Evolutionary conservation across 2,329 filamentous ascomycete species (phyloP), one percentile per base, ranked within the genome.

Genomic region (Magnaporthiopsis incrustans): DNA sequence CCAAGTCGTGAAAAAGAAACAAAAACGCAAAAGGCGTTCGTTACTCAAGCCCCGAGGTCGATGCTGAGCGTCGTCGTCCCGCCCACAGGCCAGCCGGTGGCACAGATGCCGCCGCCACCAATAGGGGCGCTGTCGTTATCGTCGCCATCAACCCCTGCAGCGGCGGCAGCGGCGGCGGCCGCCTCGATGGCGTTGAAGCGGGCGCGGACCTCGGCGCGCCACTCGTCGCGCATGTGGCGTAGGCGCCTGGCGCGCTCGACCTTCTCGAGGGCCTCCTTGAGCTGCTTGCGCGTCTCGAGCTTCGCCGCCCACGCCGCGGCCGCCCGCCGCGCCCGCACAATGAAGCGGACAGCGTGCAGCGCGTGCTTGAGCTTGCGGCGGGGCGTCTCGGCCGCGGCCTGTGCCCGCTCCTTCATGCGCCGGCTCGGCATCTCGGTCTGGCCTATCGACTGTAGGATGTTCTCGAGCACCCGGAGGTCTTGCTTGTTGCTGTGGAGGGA

Each of bases 401-500:
- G 27, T 25, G 33, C 44, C n/a, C 26, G 26, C 38, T 60, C 38
- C 30, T 58, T 27, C 53, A 27, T 10, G 6, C n/a, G 44, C 22
- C 53, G 11, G 60, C 44, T 32, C 2, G 60, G 64, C 8, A 65
- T 65, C 57, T 66, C 63, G 62, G 73, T 72, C 66, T 78, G 72
- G 62, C 78, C 78, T 33, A 81, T 73, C 35, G 79, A 73, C 64
- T 91, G 85, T 67, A 90, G 91, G 81, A 97, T 96, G 70, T 90
- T 85, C 70, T 89, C 85, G 67, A 98, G 87, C 72, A 97, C 89
- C 63, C 88, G 86, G 65, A 98, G 87, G 74, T 98, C 92, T 66
- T 91, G 90, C 75, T 94, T 89, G 79, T 98, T 99, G 79, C 95
- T 98, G 75, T 69, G 33, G 33, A 35, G n/a, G 59, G 61, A 59